Percentiles rank a stretch among this genome's conserved stretches.
Conservation (phyloP, 306 rosid genomes). For the Cucurbita moschata region DNA sequence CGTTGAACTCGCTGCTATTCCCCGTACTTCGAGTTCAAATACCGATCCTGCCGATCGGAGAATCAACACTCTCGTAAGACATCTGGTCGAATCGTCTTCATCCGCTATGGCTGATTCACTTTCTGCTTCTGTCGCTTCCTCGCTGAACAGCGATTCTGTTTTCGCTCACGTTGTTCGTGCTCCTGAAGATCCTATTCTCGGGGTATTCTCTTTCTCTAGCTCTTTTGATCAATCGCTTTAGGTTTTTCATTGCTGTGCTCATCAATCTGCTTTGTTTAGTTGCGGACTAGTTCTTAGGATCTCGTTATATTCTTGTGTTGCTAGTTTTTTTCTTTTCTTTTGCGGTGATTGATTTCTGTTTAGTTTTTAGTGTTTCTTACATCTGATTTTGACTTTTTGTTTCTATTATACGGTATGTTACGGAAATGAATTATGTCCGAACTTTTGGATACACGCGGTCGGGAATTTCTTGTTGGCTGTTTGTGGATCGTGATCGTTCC, state of each 20-base stretch:
- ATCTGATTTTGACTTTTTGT: background rate
- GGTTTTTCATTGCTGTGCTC: background rate
- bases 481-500: background rate
- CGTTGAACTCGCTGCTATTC: background rate
- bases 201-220: constrained; percentile 30
- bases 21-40: constrained; percentile 6
- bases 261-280: background rate
- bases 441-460: background rate
- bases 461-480: background rate
- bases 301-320: background rate
- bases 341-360: background rate
- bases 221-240: background rate
- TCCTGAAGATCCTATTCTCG: constrained; percentile 97
- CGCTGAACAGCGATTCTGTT: constrained; percentile 34
- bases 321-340: background rate
- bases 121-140: constrained; percentile 49
- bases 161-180: constrained; percentile 74
- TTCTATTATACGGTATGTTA: background rate
- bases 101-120: constrained; percentile 30
- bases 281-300: background rate
- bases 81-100: constrained; percentile 16
- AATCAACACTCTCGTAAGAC: constrained; percentile 34
- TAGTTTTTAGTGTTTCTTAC: background rate
- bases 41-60: constrained; percentile 56
- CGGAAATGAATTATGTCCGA: background rate